Conservation (phyloP, 2,329 filamentous ascomycete species). For the Monilinia polystroma region DNA sequence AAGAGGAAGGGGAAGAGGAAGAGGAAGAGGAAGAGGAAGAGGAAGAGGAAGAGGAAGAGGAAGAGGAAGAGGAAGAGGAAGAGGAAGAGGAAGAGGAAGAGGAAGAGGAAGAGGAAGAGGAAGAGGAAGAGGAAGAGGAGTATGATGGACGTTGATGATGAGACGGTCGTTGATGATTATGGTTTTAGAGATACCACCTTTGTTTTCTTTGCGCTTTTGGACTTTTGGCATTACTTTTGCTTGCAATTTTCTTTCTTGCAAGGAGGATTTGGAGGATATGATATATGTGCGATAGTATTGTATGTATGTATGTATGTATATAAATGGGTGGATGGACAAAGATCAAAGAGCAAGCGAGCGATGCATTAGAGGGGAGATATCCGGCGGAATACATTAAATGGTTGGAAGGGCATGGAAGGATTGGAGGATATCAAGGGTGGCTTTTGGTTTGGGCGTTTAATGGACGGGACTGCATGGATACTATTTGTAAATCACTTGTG, state of each 20-base stretch:
- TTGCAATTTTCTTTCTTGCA: slow-evolving; percentile 2
- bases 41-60: neutral
- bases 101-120: too few species aligned
- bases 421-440: slow-evolving; percentile 2
- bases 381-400: slow-evolving; percentile 9
- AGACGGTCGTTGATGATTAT: neutral
- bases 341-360: slow-evolving; percentile 4
- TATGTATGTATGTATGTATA: slow-evolving; percentile 13
- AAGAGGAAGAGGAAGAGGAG: neutral
- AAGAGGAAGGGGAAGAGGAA: too few species aligned
- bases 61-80: neutral
- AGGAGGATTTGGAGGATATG: neutral
- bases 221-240: neutral
- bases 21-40: neutral
- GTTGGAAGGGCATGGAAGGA: slow-evolving; percentile 9
- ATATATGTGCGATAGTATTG: slow-evolving; percentile 2
- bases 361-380: slow-evolving; percentile 10
- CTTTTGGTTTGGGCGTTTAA: slow-evolving; percentile 8
- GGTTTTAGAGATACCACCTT: slow-evolving; percentile 13
- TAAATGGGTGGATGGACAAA: neutral
- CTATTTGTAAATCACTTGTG: neutral
- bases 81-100: neutral
- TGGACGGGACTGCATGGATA: slow-evolving; percentile 3
- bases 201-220: neutral
- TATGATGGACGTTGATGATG: neutral